Conservation (phyloP, 805 yeast genomes). For the Candida insectorum region DNA sequence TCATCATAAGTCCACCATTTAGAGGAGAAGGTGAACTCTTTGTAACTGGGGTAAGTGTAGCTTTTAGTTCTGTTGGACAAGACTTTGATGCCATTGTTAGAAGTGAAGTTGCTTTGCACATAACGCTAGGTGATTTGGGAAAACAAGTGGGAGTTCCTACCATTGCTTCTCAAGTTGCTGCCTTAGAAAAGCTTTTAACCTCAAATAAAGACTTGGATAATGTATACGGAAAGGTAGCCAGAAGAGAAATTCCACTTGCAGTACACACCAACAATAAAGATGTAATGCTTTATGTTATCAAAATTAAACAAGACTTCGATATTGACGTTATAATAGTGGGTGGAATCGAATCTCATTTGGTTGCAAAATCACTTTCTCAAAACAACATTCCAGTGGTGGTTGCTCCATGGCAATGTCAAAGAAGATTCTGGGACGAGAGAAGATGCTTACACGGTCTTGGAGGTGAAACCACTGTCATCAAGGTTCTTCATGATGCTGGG, state of each 20-base stretch:
- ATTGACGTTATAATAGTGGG: conserved; percentile 2
- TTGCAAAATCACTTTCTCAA: conserved; percentile 2
- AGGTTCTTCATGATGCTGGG: conserved; percentile 4
- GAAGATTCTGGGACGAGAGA: conserved; percentile 7
- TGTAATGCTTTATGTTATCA: conserved; percentile 3
- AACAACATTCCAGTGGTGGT: conserved; percentile 5
- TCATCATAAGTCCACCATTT: conserved; percentile 5
- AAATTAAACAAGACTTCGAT: conserved; percentile 1
- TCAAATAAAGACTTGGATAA: background rate
- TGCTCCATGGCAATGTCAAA: conserved; percentile 6
- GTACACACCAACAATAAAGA: conserved; percentile 5
- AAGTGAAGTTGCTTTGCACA: conserved; percentile 5
- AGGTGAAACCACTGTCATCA: conserved; percentile 5
- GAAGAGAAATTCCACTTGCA: conserved; percentile 3
- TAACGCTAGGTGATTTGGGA: conserved; percentile 5
- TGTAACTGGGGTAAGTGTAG: conserved; percentile 8
- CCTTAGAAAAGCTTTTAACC: background rate
- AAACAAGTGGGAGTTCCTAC: conserved; percentile 6
- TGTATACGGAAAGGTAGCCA: conserved; percentile 5
- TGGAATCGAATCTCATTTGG: conserved; percentile 4
- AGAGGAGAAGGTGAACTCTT: conserved; percentile 5
- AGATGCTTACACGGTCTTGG: conserved; percentile 5
- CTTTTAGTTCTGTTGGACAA: conserved; percentile 1
- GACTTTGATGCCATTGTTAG: conserved; percentile 1
- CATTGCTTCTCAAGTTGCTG: conserved; percentile 3